phyloP scores from a whole-genome alignment of 768 basidiomycete species.

The Tylopilus felleus region DNA sequence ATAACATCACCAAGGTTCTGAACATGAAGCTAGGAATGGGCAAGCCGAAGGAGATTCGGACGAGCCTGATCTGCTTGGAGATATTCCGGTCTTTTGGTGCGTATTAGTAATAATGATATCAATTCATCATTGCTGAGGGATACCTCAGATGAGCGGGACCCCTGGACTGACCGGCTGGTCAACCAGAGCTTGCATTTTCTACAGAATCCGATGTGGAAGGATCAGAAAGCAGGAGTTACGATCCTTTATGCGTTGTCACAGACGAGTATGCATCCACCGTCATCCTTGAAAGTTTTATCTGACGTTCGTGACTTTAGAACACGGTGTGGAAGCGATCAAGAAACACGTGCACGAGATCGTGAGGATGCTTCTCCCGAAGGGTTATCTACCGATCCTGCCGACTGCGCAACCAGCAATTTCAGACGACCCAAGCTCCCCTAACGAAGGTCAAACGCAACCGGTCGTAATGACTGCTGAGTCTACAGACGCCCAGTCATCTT shows the following conservation, averaged over 20 bases:
- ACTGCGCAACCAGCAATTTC: not conserved
- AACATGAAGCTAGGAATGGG: conserved; percentile 15
- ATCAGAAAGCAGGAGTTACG: conserved; percentile 23
- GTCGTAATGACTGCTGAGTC: not conserved
- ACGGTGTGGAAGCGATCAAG: conserved; percentile 12
- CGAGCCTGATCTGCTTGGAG: conserved; percentile 23
- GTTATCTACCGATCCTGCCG: conserved; percentile 4
- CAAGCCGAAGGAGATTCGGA: conserved; percentile 13
- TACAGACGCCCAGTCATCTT: not conserved
- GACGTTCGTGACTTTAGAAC: conserved; percentile 4
- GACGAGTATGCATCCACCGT: conserved; percentile 6
- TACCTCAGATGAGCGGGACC: conserved; percentile 6
- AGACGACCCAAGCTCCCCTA: not conserved
- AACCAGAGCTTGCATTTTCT: conserved; percentile 7
- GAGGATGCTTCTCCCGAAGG: conserved; percentile 17
- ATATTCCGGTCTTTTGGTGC: conserved; percentile 21
- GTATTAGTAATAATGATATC: not conserved
- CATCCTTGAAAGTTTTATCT: not conserved
- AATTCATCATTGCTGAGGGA: not conserved
- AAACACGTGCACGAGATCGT: conserved; percentile 10
- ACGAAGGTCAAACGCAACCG: not conserved
- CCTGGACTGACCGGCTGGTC: conserved; percentile 14
- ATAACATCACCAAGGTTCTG: conserved; percentile 18
- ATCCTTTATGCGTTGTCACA: conserved; percentile 23
- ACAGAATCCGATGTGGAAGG: conserved; percentile 4